Evolutionary conservation across 352 stramenopile genomes (phyloP).

Genomic region (Lagenidium sp.): DNA sequence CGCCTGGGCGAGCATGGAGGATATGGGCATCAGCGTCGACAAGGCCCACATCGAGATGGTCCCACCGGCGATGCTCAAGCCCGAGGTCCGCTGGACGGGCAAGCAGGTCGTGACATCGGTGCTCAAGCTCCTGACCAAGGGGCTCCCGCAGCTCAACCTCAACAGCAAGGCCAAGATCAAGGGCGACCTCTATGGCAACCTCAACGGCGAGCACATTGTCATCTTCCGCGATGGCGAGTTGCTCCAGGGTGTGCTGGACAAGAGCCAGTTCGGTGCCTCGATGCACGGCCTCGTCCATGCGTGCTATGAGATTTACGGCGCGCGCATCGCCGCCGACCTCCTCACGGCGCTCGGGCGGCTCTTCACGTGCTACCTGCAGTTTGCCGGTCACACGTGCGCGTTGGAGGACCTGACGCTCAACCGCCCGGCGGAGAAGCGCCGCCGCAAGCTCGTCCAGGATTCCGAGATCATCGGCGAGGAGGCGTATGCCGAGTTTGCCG

Average conservation of each 20-base stretch:
- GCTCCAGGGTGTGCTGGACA: slow-evolving; percentile 97
- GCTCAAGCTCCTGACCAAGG: slow-evolving; percentile 91
- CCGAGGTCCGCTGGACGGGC: slow-evolving; percentile 95
- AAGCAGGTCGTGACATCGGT: slow-evolving; percentile 99
- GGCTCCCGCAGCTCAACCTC: slow-evolving; percentile 85
- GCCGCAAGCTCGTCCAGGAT: slow-evolving; percentile 84
- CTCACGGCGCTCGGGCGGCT: slow-evolving; percentile 84
- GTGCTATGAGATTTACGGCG: slow-evolving; percentile 90
- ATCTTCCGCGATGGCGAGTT: slow-evolving; percentile 95
- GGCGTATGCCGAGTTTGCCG: slow-evolving; percentile 79
- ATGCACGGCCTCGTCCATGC: slow-evolving; percentile 98
- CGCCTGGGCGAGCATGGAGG: slow-evolving; percentile 92
- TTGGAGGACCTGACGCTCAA: slow-evolving; percentile 99
- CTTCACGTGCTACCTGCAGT: slow-evolving; percentile 98
- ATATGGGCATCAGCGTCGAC: slow-evolving; percentile 82
- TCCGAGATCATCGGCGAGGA: slow-evolving; percentile 76
- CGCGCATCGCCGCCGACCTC: slow-evolving; percentile 74
- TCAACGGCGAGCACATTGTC: slow-evolving; percentile 95
- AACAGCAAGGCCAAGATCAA: slow-evolving; percentile 97
- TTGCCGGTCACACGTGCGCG: slow-evolving; percentile 97
- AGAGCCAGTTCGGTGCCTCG: slow-evolving; percentile 97
- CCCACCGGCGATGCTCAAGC: slow-evolving; percentile 97
- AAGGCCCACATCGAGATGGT: slow-evolving; percentile 92
- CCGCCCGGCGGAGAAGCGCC: slow-evolving; percentile 86
- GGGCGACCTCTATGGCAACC: slow-evolving; percentile 90